Percentiles rank a stretch among this genome's conserved stretches.
Conservation (phyloP, 1,284 basidiomycete genomes). For the Moniliella sp. region DNA sequence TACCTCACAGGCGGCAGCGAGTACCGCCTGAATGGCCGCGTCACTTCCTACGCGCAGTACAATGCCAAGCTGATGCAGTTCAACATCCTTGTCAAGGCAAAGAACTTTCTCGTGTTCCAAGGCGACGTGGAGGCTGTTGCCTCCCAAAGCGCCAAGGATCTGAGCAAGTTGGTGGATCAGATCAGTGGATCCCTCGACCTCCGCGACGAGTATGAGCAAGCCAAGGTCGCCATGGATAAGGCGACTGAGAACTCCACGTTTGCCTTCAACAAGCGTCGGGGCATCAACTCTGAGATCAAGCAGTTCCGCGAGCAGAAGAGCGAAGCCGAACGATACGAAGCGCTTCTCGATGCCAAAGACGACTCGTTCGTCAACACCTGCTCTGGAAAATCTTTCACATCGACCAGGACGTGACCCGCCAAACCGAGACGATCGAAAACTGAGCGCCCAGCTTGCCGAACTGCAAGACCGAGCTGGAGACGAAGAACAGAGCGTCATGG, state of each 20-base stretch:
- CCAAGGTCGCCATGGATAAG: conserved; percentile 62
- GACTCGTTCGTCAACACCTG: conserved; percentile 56
- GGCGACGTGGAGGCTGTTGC: conserved; percentile 96
- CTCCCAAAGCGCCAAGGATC: conserved; percentile 71
- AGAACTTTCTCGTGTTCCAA: conserved; percentile 93
- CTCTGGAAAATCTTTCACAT: conserved; percentile 81
- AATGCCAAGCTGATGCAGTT: conserved; percentile 21
- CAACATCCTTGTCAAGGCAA: conserved; percentile 96
- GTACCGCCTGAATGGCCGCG: conserved; percentile 24
- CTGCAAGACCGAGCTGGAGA: conserved; percentile 47
- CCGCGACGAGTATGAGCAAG: conserved; percentile 65
- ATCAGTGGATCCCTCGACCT: conserved; percentile 58
- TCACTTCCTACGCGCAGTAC: conserved; percentile 17
- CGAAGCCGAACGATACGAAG: conserved; percentile 72
- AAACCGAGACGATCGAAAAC: conserved; percentile 16
- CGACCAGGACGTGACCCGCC: conserved; percentile 37
- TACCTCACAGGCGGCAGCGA: conserved; percentile 56
- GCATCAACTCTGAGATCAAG: conserved; percentile 67
- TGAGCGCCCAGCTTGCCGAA: conserved; percentile 11
- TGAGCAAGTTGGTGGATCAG: conserved; percentile 76
- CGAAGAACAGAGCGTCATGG: conserved; percentile 75
- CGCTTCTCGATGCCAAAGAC: conserved; percentile 39
- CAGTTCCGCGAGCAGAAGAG: conserved; percentile 90
- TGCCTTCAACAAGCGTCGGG: conserved; percentile 75
- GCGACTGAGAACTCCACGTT: conserved; percentile 78